Base-by-base conservation (phyloP, 371 early-diverging fungal genomes). In the Mucor lusitanicus region DNA sequence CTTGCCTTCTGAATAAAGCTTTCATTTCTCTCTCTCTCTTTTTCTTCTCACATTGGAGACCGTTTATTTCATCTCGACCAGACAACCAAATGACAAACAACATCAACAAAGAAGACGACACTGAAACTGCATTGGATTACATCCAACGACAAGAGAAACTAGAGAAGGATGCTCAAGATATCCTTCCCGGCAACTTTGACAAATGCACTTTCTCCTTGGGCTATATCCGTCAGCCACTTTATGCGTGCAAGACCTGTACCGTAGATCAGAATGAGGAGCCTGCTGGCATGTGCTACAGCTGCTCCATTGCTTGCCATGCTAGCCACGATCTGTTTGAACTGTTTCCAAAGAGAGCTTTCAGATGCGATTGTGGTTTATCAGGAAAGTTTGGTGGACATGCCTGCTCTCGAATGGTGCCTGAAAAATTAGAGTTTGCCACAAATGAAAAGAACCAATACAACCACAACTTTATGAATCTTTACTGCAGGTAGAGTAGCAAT, bases 331-430 rank as follows among this genome's bases (percentile, higher is more conserved):
- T 95, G 12, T 83, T 91, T 27, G 95, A 95, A 73, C 78, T 96
- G 62, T 95, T 92, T 65, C 85, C 88, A n/a, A 93, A 94, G 67
- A 83, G 95, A 0, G 64, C 78, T 55, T 96, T 95, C 68, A 85
- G 91, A 19, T 97, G 97, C 75, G 95, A 95, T 74, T 95, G 97
- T 69, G 96, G 95, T 3, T 27, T 80, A 19, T 82, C 85, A 0
- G 64, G 56, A 13, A 84, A 84, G 62, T 82, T 89, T 54, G 70
- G 72, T 28, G 67, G 57, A 5, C 63, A 69, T 25, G 54, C 67
- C 15, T 89, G 88, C 54, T 50, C 72, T 32, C 68, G 85, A 17
- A 63, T 57, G 42, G 60, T 70, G 25, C 70, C 63, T 48, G 61
- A 72, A 1, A 88, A 87, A 53, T 63, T 75, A 39, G 72, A 68